phyloP scores from a whole-genome alignment of 495 filamentous ascomycete genomes.

The Tuber borchii region DNA sequence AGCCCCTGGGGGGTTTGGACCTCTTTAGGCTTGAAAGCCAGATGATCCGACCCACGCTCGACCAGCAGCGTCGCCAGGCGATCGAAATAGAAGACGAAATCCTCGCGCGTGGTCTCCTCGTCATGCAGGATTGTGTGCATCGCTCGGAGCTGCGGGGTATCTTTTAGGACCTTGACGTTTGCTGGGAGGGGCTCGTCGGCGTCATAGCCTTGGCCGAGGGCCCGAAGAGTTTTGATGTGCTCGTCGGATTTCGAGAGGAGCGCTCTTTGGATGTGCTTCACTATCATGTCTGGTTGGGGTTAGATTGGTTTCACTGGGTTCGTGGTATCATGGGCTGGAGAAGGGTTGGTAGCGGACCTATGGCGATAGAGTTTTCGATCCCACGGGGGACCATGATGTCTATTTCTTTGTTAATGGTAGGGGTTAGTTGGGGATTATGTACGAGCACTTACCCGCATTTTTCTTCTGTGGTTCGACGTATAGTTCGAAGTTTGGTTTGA shows the following conservation, averaged over 20 bases:
- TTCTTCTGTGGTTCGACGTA: constrained; percentile 86
- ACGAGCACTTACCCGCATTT: constrained; percentile 55
- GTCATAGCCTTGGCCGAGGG: constrained; percentile 59
- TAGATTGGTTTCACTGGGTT: constrained; percentile 28
- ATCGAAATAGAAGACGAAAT: constrained; percentile 97
- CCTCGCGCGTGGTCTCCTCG: constrained; percentile 69
- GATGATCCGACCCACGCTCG: constrained; percentile 56
- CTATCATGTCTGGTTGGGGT: constrained; percentile 61
- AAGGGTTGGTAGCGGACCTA: constrained; percentile 52
- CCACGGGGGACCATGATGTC: constrained; percentile 94
- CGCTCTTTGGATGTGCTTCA: constrained; percentile 77
- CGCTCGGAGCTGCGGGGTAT: constrained; percentile 69
- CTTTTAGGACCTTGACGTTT: constrained; percentile 62
- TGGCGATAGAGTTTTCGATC: constrained; percentile 86
- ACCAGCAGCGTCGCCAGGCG: constrained; percentile 75
- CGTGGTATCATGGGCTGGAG: constrained; percentile 4
- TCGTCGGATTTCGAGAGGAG: constrained; percentile 75
- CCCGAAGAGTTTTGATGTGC: constrained; percentile 68
- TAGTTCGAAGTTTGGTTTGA: constrained; percentile 89
- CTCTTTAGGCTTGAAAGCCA: constrained; percentile 53
- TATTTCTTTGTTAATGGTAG: constrained; percentile 36
- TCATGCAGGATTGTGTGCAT: constrained; percentile 89
- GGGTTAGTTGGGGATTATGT: constrained; percentile 18
- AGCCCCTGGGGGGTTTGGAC: constrained; percentile 64
- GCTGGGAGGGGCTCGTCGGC: constrained; percentile 64